phyloP scores from a whole-genome alignment of 2,329 filamentous ascomycete species.

The Cladosporium sp. region DNA sequence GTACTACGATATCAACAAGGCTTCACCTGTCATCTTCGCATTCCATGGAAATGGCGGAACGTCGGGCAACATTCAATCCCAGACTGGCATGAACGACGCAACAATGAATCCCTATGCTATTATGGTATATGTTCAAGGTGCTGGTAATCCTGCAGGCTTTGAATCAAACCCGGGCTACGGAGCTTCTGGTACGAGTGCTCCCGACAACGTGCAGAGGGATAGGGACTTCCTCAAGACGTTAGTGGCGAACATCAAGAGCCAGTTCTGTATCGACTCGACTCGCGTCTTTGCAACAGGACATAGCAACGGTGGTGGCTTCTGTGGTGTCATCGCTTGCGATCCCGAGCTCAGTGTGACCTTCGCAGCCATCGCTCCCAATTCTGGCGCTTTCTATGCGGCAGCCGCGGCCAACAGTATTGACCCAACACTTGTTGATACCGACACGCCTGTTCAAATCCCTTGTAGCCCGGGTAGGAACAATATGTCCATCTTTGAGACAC shows the following conservation, averaged over 20 bases:
- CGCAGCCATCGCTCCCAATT: conserved; percentile 47
- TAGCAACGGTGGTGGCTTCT: conserved; percentile 52
- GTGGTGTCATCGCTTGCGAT: conserved; percentile 46
- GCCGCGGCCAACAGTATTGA: conserved; percentile 20
- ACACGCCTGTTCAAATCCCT: conserved; percentile 18
- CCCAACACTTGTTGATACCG: conserved; percentile 20
- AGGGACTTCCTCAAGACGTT: conserved; percentile 41
- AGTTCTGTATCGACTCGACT: conserved; percentile 43
- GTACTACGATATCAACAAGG: conserved; percentile 35
- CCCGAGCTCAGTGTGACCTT: conserved; percentile 37
- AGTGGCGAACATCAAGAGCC: conserved; percentile 34
- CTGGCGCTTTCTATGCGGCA: conserved; percentile 42
- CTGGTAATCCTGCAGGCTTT: conserved; percentile 11
- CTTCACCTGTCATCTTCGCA: conserved; percentile 41
- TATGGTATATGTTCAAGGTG: conserved; percentile 40
- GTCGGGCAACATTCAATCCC: conserved; percentile 34
- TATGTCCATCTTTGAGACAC: conserved; percentile 41
- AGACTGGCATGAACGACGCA: conserved; percentile 42
- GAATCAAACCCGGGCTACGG: conserved; percentile 17
- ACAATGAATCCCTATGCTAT: conserved; percentile 41
- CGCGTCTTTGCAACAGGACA: conserved; percentile 47
- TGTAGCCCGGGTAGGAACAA: conserved; percentile 21
- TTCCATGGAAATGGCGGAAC: conserved; percentile 40
- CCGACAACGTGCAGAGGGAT: conserved; percentile 29
- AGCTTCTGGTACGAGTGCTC: background rate